Conservation (phyloP, 2,329 filamentous ascomycete genomes). For the Xylaria sp. region DNA sequence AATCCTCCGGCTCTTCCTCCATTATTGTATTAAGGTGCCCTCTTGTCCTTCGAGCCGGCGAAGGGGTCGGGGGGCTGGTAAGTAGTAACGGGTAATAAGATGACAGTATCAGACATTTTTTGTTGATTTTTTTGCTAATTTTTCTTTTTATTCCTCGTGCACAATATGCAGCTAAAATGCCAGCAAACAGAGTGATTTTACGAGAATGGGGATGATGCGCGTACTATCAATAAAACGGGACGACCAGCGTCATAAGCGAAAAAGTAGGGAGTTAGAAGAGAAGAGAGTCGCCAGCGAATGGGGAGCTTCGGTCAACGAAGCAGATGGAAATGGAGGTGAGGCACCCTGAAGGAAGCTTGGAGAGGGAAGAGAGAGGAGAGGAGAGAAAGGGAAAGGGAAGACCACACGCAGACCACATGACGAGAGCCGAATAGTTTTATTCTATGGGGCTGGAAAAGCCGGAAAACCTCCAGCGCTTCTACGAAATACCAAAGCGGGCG, state of each 20-base stretch:
- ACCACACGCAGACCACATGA: slow-evolving; percentile 13
- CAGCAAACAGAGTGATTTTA: slow-evolving; percentile 23
- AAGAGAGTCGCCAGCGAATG: slow-evolving; percentile 35
- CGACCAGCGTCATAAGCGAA: slow-evolving; percentile 30
- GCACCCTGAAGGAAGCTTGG: slow-evolving; percentile 33
- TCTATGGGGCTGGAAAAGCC: slow-evolving; percentile 25
- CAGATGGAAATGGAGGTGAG: slow-evolving; percentile 30
- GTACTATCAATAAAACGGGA: slow-evolving; percentile 28
- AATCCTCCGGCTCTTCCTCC: slow-evolving; percentile 48
- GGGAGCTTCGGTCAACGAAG: slow-evolving; percentile 45
- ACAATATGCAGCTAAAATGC: slow-evolving; percentile 24
- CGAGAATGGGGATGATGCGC: slow-evolving; percentile 4
- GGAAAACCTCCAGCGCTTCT: slow-evolving; percentile 28
- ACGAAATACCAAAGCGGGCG: slow-evolving; percentile 17
- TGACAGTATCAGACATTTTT: slow-evolving; percentile 45
- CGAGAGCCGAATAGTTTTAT: slow-evolving; percentile 30
- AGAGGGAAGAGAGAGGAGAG: slow-evolving; percentile 19
- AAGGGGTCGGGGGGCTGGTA: slow-evolving; percentile 46
- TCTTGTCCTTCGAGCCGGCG: slow-evolving; percentile 51
- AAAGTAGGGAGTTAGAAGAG: slow-evolving; percentile 29
- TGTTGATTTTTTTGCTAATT: slow-evolving; percentile 22
- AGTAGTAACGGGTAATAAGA: slow-evolving; percentile 36
- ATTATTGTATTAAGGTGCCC: slow-evolving; percentile 61
- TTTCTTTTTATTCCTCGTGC: slow-evolving; percentile 29
- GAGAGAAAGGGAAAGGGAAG: slow-evolving; percentile 17